These are phyloP conservation scores for Nannizziopsis arthrosporioides DNA, from an alignment of 2,329 filamentous ascomycete genomes.

Conservation along the genomic window DNA sequence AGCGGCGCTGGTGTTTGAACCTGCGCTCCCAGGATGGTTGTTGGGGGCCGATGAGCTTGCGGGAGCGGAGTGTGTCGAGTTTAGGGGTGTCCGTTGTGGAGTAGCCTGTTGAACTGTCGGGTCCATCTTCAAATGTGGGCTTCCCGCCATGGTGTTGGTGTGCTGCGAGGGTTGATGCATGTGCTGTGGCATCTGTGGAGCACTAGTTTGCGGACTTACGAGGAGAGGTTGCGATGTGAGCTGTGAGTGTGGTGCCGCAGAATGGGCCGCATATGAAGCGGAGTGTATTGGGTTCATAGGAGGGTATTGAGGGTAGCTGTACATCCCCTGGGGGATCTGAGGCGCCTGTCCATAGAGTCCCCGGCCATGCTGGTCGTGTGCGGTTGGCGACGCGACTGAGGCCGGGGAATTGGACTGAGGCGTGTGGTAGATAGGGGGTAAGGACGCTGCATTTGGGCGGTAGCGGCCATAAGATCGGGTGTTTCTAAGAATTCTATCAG, in stretches of 20 bases:
- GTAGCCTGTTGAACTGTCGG: conserved; percentile 31
- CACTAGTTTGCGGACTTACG: conserved; percentile 35
- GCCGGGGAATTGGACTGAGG: conserved; percentile 91
- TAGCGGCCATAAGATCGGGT: conserved; percentile 54
- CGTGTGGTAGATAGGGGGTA: conserved; percentile 94
- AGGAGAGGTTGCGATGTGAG: conserved; percentile 48
- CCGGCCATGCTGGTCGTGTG: conserved; percentile 74
- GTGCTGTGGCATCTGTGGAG: conserved; percentile 30
- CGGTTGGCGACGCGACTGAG: conserved; percentile 78
- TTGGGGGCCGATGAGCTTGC: conserved; percentile 30
- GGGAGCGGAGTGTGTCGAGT: conserved; percentile 41
- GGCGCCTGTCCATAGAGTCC: conserved; percentile 74
- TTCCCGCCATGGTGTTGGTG: conserved; percentile 45
- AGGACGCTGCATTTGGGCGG: conserved; percentile 54
- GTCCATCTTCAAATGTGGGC: conserved; percentile 40
- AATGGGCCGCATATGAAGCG: conserved; percentile 47
- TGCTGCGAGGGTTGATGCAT: conserved; percentile 28
- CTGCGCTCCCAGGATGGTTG: conserved; percentile 33
- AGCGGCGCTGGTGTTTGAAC: conserved; percentile 77
- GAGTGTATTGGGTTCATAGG: conserved; percentile 43
- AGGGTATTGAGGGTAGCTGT: conserved; percentile 54
- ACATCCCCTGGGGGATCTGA: conserved; percentile 75
- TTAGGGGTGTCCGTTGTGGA: conserved; percentile 28
- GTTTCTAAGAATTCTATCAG: conserved; percentile 46
- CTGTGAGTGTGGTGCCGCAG: conserved; percentile 43